Conservation (phyloP, 352 stramenopile species). For the Phytophthora ohioensis region DNA sequence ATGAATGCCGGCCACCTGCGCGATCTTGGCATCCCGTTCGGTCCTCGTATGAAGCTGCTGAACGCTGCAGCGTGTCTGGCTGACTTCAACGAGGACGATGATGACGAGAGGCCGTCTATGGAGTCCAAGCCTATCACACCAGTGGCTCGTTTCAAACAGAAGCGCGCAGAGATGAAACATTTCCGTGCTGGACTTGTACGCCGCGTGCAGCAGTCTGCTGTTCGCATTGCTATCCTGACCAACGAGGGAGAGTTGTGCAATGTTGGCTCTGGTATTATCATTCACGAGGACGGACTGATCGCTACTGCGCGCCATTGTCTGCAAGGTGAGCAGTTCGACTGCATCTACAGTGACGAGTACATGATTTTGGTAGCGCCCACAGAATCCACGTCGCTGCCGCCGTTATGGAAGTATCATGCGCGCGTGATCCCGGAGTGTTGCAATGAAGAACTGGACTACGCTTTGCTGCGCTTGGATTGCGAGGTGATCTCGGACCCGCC, state of each 20-base stretch:
- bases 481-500: slow-evolving; percentile 88
- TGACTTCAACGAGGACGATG: slow-evolving; percentile 86
- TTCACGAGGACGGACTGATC: slow-evolving; percentile 83
- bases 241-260: slow-evolving; percentile 89
- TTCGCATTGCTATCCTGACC: slow-evolving; percentile 86
- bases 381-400: slow-evolving; percentile 80
- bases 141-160: slow-evolving; percentile 83
- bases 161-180: slow-evolving; percentile 86
- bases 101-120: slow-evolving; percentile 75
- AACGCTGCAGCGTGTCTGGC: slow-evolving; percentile 85
- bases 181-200: slow-evolving; percentile 87
- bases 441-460: slow-evolving; percentile 87
- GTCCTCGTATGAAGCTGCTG: slow-evolving; percentile 86
- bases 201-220: slow-evolving; percentile 85
- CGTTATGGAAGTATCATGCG: slow-evolving; percentile 88
- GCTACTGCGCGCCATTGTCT: slow-evolving; percentile 84
- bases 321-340: slow-evolving; percentile 88
- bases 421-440: slow-evolving; percentile 84
- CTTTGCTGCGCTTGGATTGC: slow-evolving; percentile 82
- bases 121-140: slow-evolving; percentile 72
- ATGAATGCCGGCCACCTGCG: slow-evolving; percentile 89
- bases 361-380: slow-evolving; percentile 89
- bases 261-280: slow-evolving; percentile 87
- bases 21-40: slow-evolving; percentile 86
- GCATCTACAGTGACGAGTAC: slow-evolving; percentile 89